A percentile compares a stretch with the other conserved stretches of the same genome.
These are phyloP conservation scores for Eucalyptus shirleyi DNA, from an alignment of 345 rosid species.

Conservation along the genomic window DNA sequence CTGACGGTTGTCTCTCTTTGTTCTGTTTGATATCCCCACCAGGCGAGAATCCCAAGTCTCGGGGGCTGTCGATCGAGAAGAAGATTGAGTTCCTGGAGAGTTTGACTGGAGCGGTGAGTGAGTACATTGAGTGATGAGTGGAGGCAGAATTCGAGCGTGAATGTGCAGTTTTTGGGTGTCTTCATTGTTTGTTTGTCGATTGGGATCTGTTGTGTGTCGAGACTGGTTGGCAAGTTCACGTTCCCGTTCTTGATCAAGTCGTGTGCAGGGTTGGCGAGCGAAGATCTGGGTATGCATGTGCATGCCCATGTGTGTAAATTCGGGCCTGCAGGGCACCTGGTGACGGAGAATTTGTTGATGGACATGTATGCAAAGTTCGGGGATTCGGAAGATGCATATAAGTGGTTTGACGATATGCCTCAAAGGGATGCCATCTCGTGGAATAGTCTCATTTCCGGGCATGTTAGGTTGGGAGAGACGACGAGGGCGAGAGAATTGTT, in stretches of 20 bases:
- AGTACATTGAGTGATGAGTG: background rate
- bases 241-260: slow-evolving; percentile 40
- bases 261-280: slow-evolving; percentile 19
- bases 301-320: slow-evolving; percentile 35
- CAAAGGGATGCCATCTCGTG: too few species aligned
- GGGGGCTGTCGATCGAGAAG: slow-evolving; percentile 47
- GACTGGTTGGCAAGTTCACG: slow-evolving; percentile 1
- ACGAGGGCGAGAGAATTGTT: too few species aligned
- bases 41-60: too few species aligned
- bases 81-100: slow-evolving; percentile 86
- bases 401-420: slow-evolving; percentile 11
- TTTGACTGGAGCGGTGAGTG: slow-evolving; percentile 31
- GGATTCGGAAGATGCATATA: slow-evolving; percentile 14
- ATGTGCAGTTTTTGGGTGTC: background rate
- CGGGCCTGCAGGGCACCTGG: slow-evolving; percentile 14
- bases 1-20: background rate
- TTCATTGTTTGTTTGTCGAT: background rate
- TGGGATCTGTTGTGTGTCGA: background rate
- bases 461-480: too few species aligned
- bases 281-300: slow-evolving; percentile 24
- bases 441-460: too few species aligned
- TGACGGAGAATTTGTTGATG: slow-evolving; percentile 30
- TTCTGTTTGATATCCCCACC: too few species aligned
- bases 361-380: slow-evolving; percentile 37
- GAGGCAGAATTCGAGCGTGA: background rate